Evolutionary conservation across 805 yeast genomes (phyloP).

Genomic region (Lachancea dasiensis): DNA sequence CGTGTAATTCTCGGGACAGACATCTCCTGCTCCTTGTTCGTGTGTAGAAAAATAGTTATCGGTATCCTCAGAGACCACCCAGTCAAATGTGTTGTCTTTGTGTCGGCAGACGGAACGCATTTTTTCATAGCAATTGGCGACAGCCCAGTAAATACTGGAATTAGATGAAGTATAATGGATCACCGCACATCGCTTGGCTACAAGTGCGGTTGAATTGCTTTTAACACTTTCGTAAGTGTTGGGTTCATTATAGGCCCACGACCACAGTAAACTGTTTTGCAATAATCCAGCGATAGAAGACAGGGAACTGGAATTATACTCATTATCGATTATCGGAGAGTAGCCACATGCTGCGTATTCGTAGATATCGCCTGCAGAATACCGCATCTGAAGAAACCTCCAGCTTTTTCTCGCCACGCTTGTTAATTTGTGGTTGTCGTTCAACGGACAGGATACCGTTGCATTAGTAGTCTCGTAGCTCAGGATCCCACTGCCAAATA

Average conservation of each 20-base stretch:
- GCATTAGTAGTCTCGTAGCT: constrained; percentile 20
- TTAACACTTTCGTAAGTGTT: constrained; percentile 8
- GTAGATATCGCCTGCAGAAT: constrained; percentile 35
- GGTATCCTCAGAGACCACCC: constrained; percentile 36
- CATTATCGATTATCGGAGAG: constrained; percentile 55
- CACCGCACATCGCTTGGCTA: constrained; percentile 44
- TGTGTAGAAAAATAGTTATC: constrained; percentile 40
- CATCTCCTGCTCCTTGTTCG: constrained; percentile 17
- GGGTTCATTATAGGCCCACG: constrained; percentile 67
- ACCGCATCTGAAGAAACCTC: constrained; percentile 41
- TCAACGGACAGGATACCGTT: constrained; percentile 20
- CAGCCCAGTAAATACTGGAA: constrained; percentile 48
- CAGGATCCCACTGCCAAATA: constrained; percentile 20
- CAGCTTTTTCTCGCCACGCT: constrained; percentile 27
- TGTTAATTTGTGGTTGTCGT: constrained; percentile 8
- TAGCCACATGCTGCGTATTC: constrained; percentile 50
- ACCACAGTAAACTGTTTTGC: constrained; percentile 48
- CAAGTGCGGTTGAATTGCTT: constrained; percentile 19
- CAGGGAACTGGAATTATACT: constrained; percentile 15
- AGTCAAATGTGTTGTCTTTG: constrained; percentile 34
- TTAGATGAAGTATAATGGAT: constrained; percentile 21
- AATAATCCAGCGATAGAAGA: constrained; percentile 31
- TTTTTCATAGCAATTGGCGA: constrained; percentile 57
- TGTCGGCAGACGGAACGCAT: constrained; percentile 53
- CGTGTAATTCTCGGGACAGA: constrained; percentile 33